Percentiles rank a stretch among this genome's conserved stretches.
phyloP scores from a whole-genome alignment of 768 basidiomycete genomes.

The Xanthoconium stramineum region DNA sequence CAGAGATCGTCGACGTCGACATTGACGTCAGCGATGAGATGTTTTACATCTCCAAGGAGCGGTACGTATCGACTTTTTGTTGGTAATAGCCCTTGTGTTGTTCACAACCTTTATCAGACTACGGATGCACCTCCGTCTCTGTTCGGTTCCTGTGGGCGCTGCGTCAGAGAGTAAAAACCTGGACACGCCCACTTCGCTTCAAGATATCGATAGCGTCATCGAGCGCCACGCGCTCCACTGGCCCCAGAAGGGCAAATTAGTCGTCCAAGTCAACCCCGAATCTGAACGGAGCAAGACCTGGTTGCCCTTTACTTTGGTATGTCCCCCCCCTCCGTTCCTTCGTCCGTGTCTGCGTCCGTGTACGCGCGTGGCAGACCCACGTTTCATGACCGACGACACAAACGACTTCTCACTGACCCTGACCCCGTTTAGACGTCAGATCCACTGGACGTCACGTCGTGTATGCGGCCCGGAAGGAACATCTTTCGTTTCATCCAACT shows the following conservation, averaged over 20 bases:
- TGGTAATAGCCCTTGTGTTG: too few relatives aligned
- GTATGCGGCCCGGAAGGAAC: conserved; percentile 44
- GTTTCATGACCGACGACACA: not conserved
- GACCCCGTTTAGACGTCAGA: conserved; percentile 24
- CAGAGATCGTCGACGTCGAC: conserved; percentile 24
- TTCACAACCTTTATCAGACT: conserved; percentile 1
- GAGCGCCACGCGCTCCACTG: conserved; percentile 30
- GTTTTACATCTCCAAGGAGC: conserved; percentile 17
- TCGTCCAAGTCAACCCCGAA: conserved; percentile 44
- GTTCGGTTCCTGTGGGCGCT: conserved; percentile 14
- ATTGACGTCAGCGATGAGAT: conserved; percentile 20
- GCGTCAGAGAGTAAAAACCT: not conserved
- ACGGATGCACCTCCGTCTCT: conserved; percentile 20
- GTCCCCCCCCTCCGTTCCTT: conserved; percentile 9
- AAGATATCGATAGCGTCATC: conserved; percentile 7
- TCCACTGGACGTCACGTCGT: conserved; percentile 40
- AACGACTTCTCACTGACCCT: not conserved
- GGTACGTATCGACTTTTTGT: conserved; percentile 9
- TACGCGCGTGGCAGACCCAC: not conserved
- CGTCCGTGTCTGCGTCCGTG: not conserved
- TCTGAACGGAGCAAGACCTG: conserved; percentile 34
- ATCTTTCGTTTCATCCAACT: conserved; percentile 50
- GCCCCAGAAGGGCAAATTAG: conserved; percentile 44
- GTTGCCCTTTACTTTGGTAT: conserved; percentile 44
- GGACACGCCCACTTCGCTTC: not conserved